A percentile compares a stretch with the other conserved stretches of the same genome.
phyloP scores from a whole-genome alignment of 1,139 yeast species.

The Entelexis sorbosivorans region DNA sequence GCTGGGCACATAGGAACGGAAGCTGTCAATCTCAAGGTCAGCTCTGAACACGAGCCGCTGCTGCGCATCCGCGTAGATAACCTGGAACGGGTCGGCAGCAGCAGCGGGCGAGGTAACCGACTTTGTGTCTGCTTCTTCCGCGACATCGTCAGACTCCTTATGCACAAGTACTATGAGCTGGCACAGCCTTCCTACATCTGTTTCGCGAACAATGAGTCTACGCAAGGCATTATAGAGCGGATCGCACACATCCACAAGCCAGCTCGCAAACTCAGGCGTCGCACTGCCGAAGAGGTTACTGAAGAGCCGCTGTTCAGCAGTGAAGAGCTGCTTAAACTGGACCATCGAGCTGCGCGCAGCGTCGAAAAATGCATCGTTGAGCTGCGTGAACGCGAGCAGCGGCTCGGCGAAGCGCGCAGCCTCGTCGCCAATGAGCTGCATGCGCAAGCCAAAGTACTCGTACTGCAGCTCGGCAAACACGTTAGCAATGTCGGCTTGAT shows the following conservation, averaged over 20 bases:
- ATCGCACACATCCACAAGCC: conserved; percentile 55
- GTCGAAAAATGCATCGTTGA: conserved; percentile 17
- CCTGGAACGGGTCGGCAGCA: conserved; percentile 42
- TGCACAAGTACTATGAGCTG: conserved; percentile 64
- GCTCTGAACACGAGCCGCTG: conserved; percentile 68
- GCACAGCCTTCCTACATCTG: conserved; percentile 51
- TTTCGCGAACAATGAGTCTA: conserved; percentile 55
- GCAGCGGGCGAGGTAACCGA: neutral
- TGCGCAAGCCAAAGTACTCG: conserved; percentile 15
- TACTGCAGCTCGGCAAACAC: conserved; percentile 12
- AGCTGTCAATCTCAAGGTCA: conserved; percentile 38
- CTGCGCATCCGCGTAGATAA: conserved; percentile 67
- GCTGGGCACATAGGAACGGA: conserved; percentile 10
- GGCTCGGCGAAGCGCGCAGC: conserved; percentile 8
- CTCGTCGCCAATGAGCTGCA: conserved; percentile 9
- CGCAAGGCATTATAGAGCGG: conserved; percentile 67
- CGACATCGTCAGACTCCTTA: conserved; percentile 31
- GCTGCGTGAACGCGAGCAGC: conserved; percentile 6
- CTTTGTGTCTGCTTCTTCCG: neutral
- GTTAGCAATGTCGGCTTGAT: neutral
- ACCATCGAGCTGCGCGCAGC: conserved; percentile 16
- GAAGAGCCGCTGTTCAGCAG: conserved; percentile 42
- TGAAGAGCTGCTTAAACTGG: conserved; percentile 37
- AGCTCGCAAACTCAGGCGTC: conserved; percentile 36
- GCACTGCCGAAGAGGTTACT: conserved; percentile 12